Evolutionary conservation across 2,329 filamentous ascomycete genomes (phyloP).

Genomic region (Grosmannia serpens): DNA sequence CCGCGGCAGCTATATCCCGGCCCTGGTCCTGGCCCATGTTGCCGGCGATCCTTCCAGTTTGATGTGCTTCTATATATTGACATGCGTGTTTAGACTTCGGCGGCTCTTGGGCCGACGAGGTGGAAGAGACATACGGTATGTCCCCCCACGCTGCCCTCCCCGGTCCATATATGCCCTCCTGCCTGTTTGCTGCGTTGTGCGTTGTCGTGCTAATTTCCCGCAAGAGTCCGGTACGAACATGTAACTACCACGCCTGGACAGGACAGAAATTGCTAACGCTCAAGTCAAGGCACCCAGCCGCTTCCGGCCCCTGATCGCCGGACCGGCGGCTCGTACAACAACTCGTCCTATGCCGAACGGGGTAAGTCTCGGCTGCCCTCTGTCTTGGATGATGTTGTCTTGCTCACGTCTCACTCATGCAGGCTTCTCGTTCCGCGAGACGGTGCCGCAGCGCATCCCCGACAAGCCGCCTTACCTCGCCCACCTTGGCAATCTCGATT

Average conservation of each 20-base stretch:
- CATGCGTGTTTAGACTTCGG: constrained; percentile 28
- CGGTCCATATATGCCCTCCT: too few relatives aligned
- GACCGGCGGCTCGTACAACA: constrained; percentile 15
- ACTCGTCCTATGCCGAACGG: constrained; percentile 11
- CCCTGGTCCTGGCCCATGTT: background rate
- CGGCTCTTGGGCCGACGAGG: constrained; percentile 98
- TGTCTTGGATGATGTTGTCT: background rate
- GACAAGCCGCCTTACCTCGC: constrained; percentile 90
- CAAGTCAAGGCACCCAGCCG: constrained; percentile 41
- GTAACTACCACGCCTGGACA: background rate
- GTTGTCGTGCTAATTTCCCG: background rate
- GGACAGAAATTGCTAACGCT: constrained; percentile 2
- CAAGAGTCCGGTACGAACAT: background rate
- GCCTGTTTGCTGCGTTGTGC: background rate
- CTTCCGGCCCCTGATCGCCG: constrained; percentile 39
- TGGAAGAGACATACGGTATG: constrained; percentile 80
- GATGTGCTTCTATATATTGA: constrained; percentile 1
- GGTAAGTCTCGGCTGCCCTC: constrained; percentile 4
- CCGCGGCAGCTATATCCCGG: background rate
- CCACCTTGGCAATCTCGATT: constrained; percentile 92
- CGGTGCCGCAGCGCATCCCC: constrained; percentile 62
- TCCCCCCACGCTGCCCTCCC: constrained; percentile 17
- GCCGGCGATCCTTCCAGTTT: background rate
- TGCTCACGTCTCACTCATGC: background rate
- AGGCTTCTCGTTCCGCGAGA: constrained; percentile 52